Evolutionary conservation across 2,329 filamentous ascomycete species (phyloP).

Genomic region (Lachnellula cervina): DNA sequence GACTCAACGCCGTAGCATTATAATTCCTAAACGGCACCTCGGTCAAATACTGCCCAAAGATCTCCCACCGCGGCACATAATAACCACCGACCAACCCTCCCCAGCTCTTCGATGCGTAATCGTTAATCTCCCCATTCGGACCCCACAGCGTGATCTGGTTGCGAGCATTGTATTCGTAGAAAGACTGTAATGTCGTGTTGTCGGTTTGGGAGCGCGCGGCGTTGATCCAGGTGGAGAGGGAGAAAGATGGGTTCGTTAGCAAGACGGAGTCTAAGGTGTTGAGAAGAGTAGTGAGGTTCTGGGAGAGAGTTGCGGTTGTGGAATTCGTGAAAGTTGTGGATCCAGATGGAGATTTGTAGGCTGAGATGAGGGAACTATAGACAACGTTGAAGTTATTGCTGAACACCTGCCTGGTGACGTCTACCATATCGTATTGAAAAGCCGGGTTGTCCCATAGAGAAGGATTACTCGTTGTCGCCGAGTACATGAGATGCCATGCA

Average conservation of each 20-base stretch:
- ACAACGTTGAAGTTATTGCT: slow-evolving; percentile 45
- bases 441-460: slow-evolving; percentile 38
- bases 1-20: slow-evolving; percentile 20
- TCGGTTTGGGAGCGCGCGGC: slow-evolving; percentile 32
- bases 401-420: slow-evolving; percentile 45
- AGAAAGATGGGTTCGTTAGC: slow-evolving; percentile 38
- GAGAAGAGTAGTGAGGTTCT: slow-evolving; percentile 34
- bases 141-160: slow-evolving; percentile 50
- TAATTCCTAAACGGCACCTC: slow-evolving; percentile 10
- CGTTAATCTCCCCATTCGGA: slow-evolving; percentile 41
- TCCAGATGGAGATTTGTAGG: slow-evolving; percentile 27
- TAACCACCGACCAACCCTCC: slow-evolving; percentile 42
- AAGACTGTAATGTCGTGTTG: slow-evolving; percentile 29
- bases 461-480: slow-evolving; percentile 31
- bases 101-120: slow-evolving; percentile 48
- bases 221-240: slow-evolving; percentile 38
- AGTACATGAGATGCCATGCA: slow-evolving; percentile 38
- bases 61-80: slow-evolving; percentile 43
- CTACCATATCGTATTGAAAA: slow-evolving; percentile 44
- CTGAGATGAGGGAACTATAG: slow-evolving; percentile 44
- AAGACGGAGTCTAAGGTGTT: slow-evolving; percentile 39
- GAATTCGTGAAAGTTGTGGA: slow-evolving; percentile 20
- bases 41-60: slow-evolving; percentile 39
- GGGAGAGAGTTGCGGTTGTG: slow-evolving; percentile 16
- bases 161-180: slow-evolving; percentile 42